Conservation (phyloP, 345 rosid genomes). For the Pistacia integerrima region DNA sequence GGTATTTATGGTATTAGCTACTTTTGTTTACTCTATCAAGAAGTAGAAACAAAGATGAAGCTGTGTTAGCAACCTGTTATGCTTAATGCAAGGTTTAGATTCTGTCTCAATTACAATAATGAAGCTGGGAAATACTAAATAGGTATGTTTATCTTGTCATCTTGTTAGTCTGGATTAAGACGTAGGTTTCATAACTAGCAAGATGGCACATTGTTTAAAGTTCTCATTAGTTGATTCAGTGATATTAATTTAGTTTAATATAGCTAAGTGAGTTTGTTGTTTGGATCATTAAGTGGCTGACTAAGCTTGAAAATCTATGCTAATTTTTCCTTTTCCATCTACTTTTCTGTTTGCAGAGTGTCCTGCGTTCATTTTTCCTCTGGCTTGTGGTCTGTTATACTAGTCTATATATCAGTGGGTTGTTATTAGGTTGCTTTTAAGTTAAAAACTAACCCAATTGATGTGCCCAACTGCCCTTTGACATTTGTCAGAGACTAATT, state of each 20-base stretch:
- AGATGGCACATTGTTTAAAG: background rate
- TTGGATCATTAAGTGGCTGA: background rate
- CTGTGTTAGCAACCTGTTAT: background rate
- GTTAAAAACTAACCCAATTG: background rate
- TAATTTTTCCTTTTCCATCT: background rate
- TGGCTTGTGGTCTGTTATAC: constrained; percentile 1
- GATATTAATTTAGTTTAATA: background rate
- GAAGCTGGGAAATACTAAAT: constrained; percentile 6
- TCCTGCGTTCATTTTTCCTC: background rate
- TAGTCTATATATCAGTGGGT: background rate
- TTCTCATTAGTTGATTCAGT: background rate
- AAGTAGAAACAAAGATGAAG: background rate
- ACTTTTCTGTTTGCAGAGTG: background rate
- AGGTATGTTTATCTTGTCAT: background rate
- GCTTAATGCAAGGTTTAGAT: background rate
- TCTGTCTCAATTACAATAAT: background rate
- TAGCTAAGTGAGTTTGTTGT: background rate
- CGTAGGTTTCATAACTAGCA: background rate
- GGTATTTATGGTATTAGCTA: background rate
- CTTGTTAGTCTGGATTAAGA: background rate
- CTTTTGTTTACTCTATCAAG: background rate
- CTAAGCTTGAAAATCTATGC: background rate
- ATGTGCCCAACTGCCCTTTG: no score
- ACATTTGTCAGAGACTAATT: background rate
- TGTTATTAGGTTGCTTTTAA: background rate